Conservation (phyloP, 1,139 yeast genomes). For the Magnusiomyces ingens region DNA sequence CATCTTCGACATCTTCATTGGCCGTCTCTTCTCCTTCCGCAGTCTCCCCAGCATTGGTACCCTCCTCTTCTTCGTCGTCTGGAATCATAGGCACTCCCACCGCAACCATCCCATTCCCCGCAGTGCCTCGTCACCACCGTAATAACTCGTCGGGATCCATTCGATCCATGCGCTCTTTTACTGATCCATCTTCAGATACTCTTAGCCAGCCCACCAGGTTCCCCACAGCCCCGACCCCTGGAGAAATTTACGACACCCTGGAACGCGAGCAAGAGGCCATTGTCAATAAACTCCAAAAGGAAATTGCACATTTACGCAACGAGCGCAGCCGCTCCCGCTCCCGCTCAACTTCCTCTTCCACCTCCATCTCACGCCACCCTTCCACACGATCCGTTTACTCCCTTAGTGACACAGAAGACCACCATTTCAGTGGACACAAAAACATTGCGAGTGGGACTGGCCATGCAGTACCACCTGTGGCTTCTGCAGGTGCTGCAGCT, state of each 20-base stretch:
- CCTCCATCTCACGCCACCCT: slow-evolving; percentile 28
- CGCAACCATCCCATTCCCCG: neutral
- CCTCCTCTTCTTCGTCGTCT: neutral
- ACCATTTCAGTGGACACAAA: neutral
- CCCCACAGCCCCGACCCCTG: slow-evolving; percentile 13
- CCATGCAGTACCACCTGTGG: neutral
- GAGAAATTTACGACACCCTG: slow-evolving; percentile 14
- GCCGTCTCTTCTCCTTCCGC: neutral
- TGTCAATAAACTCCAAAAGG: slow-evolving; percentile 34
- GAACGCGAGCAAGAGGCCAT: slow-evolving; percentile 34
- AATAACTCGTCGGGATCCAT: neutral
- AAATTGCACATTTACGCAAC: slow-evolving; percentile 27
- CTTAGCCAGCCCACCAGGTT: slow-evolving; percentile 9
- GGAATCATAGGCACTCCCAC: neutral
- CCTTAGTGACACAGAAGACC: slow-evolving; percentile 26
- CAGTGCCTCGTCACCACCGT: neutral
- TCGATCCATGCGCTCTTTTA: neutral
- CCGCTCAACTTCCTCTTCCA: slow-evolving; percentile 25
- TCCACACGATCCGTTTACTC: slow-evolving; percentile 26
- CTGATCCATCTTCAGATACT: neutral
- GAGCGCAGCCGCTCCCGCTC: slow-evolving; percentile 29
- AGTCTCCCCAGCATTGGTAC: neutral
- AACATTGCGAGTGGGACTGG: no score
- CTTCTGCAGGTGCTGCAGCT: neutral
- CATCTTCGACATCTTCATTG: neutral